Base-by-base conservation (phyloP, 2,329 filamentous ascomycete species). In the Penicillium sp. region DNA sequence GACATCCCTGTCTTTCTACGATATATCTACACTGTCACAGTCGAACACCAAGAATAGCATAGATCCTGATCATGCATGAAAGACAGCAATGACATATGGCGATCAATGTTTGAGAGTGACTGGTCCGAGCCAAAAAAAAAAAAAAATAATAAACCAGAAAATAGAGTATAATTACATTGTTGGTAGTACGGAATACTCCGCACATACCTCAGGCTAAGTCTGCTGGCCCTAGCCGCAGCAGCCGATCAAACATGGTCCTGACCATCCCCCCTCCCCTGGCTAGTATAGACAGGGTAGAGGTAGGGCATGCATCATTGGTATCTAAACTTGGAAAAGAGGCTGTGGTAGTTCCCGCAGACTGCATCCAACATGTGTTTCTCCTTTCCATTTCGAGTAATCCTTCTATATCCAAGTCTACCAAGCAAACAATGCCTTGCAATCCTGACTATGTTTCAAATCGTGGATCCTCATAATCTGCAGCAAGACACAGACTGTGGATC, bases 291-390 rank as follows among this genome's bases (percentile, higher is more conserved):
- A 46, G 7, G 42, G 29, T 26, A 16, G 16, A 40, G 9, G n/a
- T 18, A 42, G 7, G 29, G 14, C 14, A 30, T 48, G 34, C 34
- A 51, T 45, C 16, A 51, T 46, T 7, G 1, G 27, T 49, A 30
- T 50, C 51, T 44, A 50, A 53, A 43, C 32, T 53, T 49, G 51
- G 51, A 53, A 34, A 41, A 13, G 16, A 36, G 51, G 51, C 51
- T 49, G 38, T 53, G 26, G 18, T 11, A 29, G 35, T 40, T 47
- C 27, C 49, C 35, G 34, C 49, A 47, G 8, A 26, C 16, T 51
- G 41, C 48, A 46, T 51, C n/a, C n/a, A n/a, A n/a, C n/a, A 23
- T 47, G n/a, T 0, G 10, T 18, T 27, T 40, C 16, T n/a, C 13
- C 8, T 29, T 47, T 4, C 4, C 10, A 7, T 8, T 40, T 6